These are phyloP conservation scores for Xylariaceae sp. DNA, from an alignment of 2,329 filamentous ascomycete genomes.

Conservation along the genomic window DNA sequence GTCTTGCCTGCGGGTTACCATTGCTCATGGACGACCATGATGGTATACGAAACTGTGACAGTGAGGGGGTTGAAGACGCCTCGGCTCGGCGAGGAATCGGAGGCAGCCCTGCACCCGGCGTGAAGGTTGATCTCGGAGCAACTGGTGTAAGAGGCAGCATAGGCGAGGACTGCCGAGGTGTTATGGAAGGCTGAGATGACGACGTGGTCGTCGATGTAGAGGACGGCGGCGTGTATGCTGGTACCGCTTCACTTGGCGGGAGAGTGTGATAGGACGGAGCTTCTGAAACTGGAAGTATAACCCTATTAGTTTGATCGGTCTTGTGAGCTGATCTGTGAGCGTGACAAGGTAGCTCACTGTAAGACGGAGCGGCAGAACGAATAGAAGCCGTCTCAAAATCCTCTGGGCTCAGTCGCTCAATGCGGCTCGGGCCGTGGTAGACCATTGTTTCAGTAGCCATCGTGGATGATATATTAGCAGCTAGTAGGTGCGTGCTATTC, in stretches of 20 bases:
- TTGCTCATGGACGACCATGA: constrained; percentile 59
- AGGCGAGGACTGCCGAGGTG: constrained; percentile 29
- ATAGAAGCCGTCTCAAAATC: constrained; percentile 73
- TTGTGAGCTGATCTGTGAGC: background rate
- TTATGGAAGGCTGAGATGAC: constrained; percentile 32
- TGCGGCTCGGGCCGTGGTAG: constrained; percentile 31
- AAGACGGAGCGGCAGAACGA: constrained; percentile 71
- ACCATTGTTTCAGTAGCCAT: constrained; percentile 39
- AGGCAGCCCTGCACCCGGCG: constrained; percentile 54
- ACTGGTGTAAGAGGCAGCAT: constrained; percentile 42
- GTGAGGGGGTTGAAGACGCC: constrained; percentile 43
- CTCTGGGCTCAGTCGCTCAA: constrained; percentile 47
- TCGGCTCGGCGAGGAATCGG: constrained; percentile 52
- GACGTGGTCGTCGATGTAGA: constrained; percentile 16
- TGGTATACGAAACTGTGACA: constrained; percentile 62
- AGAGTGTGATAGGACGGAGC: constrained; percentile 67
- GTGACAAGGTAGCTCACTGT: constrained; percentile 52
- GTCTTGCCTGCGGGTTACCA: constrained; percentile 61
- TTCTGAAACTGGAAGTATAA: constrained; percentile 58
- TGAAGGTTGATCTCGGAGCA: constrained; percentile 31
- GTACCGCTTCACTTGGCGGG: constrained; percentile 54
- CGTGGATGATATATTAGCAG: constrained; percentile 11
- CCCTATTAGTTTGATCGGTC: constrained; percentile 26
- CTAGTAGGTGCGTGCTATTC: background rate
- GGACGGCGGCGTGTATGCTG: constrained; percentile 54